These are phyloP conservation scores for Curvularia sp. DNA, from an alignment of 2,329 filamentous ascomycete species.

Conservation along the genomic window DNA sequence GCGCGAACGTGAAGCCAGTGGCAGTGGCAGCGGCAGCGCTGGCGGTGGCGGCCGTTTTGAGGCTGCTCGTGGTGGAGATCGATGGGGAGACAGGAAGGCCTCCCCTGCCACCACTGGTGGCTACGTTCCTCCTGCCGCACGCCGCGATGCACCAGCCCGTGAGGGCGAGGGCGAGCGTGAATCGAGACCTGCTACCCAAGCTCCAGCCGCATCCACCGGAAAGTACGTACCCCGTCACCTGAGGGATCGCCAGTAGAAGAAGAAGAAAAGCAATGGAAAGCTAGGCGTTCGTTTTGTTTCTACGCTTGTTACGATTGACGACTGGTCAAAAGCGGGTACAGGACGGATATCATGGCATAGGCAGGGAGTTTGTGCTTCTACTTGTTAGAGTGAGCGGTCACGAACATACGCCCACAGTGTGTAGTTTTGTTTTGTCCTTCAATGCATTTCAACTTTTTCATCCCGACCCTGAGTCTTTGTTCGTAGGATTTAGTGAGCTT, in stretches of 20 bases:
- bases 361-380: constrained; percentile 17
- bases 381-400: constrained; percentile 18
- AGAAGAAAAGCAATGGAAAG: constrained; percentile 7
- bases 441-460: constrained; percentile 12
- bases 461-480: neutral
- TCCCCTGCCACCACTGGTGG: constrained; percentile 45
- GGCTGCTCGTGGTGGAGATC: constrained; percentile 31
- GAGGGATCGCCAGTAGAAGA: constrained; percentile 26
- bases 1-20: constrained; percentile 48
- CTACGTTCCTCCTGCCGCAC: constrained; percentile 37
- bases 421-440: constrained; percentile 13
- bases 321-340: constrained; percentile 15
- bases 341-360: constrained; percentile 18
- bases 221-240: constrained; percentile 53
- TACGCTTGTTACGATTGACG: constrained; percentile 15
- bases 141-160: constrained; percentile 34
- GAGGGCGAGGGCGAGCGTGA: constrained; percentile 29
- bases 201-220: constrained; percentile 38
- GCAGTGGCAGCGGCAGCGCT: constrained; percentile 36
- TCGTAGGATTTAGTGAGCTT: too few relatives aligned
- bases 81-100: constrained; percentile 43
- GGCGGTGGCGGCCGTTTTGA: constrained; percentile 21
- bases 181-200: constrained; percentile 36
- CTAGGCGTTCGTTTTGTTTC: constrained; percentile 15
- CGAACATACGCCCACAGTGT: constrained; percentile 13